Base-by-base conservation (phyloP, 257 asterid genomes). In the Capsicum baccatum region DNA sequence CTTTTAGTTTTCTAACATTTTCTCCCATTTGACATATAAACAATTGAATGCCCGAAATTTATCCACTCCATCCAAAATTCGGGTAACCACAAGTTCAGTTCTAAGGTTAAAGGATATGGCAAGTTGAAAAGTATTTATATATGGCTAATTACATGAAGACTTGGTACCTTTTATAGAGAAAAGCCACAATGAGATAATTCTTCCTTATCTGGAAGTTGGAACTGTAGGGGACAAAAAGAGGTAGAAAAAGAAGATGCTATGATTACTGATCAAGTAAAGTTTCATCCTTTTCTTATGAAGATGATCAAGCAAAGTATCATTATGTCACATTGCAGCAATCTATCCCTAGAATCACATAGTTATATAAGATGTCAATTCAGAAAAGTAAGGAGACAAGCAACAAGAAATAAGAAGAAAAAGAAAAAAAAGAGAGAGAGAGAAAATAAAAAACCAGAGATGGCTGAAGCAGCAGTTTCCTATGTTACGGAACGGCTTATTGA, bases 401-500 rank as follows among this genome's bases (percentile, higher is more conserved):
- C 42, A 48, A 73, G 59, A 19, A 47, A 12, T 6, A 47, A 73
- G 60, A 47, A 73, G 60, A 74, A 68, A 3, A 39, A 39, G 6
- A 39, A 39, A 39, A 39, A 26, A 26, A 26, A 26, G 33, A 26
- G 44, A 39, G 44, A 66, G 42, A 67, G 6, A 66, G n/a, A 26
- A 42, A 26, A 2, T 26, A 26, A 35, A 6, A 6, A 37, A 7
- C 12, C 0, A 8, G 54, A 48, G 82, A 54, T 68, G 88, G 89
- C 87, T 39, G 87, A 86, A 83, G 87, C 76, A 19, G 85, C 85
- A 2, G 14, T 84, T 17, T 62, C 81, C 2, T 47, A 39, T 47
- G 85, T 85, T 15, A 84, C 35, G 8, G 69, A 71, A 39, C 59
- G n/a, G 60, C 82, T 87, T 9, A 21, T 50, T 9, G 81, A 62